Conservation (phyloP, 495 filamentous ascomycete genomes). For the Hypoxylon lienhwacheense region DNA sequence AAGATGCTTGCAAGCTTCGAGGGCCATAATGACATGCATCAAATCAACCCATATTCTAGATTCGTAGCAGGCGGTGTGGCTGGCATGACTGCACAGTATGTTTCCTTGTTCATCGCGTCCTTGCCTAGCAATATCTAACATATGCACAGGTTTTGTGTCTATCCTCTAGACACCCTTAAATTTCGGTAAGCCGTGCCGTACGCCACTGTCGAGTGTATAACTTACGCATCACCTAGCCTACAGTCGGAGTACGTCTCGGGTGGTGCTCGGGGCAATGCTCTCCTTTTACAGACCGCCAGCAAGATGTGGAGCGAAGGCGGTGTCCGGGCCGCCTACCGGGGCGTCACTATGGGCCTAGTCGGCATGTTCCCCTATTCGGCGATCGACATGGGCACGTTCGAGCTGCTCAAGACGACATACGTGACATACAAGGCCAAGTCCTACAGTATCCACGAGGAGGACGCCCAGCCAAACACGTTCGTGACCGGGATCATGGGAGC, state of each 20-base stretch:
- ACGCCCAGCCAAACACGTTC: slow-evolving; percentile 74
- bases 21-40: slow-evolving; percentile 79
- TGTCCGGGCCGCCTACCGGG: slow-evolving; percentile 80
- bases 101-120: slow-evolving; percentile 8
- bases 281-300: slow-evolving; percentile 76
- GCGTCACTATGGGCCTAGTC: slow-evolving; percentile 85
- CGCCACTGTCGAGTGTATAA: neutral
- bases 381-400: slow-evolving; percentile 94
- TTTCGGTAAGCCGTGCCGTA: slow-evolving; percentile 65
- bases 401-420: slow-evolving; percentile 80
- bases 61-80: slow-evolving; percentile 89
- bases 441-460: slow-evolving; percentile 75
- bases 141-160: slow-evolving; percentile 73
- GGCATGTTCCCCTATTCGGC: slow-evolving; percentile 99
- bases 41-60: slow-evolving; percentile 78
- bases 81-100: slow-evolving; percentile 90
- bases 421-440: slow-evolving; percentile 68
- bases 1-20: slow-evolving; percentile 81
- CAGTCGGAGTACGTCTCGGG: slow-evolving; percentile 91
- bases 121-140: slow-evolving; percentile 22
- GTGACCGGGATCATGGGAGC: slow-evolving; percentile 83
- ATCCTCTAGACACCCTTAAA: slow-evolving; percentile 96
- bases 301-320: slow-evolving; percentile 83
- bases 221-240: slow-evolving; percentile 58
- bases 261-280: slow-evolving; percentile 78